Evolutionary conservation across 2,329 filamentous ascomycete species (phyloP), one percentile per base, ranked within the genome.

Genomic region (Penicillium sp.): DNA sequence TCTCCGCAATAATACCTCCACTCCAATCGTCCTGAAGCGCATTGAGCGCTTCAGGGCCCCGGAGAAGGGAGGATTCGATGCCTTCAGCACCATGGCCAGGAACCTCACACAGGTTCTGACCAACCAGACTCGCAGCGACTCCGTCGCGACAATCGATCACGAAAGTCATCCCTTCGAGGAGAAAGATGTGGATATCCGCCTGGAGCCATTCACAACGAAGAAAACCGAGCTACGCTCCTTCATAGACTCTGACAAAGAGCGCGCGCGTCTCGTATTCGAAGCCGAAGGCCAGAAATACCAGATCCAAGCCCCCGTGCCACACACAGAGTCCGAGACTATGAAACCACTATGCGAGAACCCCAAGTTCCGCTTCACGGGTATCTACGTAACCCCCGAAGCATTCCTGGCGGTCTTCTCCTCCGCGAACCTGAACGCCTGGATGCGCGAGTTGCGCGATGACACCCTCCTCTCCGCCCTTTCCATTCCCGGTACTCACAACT

Each of bases 401-500:
- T 72, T 81, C 64, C 70, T 87, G 52, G 71, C 82, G 39, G 79
- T 97, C 57, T 86, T 88, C 75, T 90, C 86, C 58, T 91, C 86
- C 5, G 82, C 87, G 14, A 81, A 85, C 50, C 82, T 92, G 47
- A 71, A 85, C 58, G 76, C 80, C 49, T 96, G 94, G 94, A 97
- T 97, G 92, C 75, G 80, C 53, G 81, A 86, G 57, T 81, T 97
- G 40, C 79, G 82, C 56, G 84, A 92, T 66, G 81, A 86, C 18
- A 88, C 85, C 48, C 86, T 91, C 1, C 79, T 97, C 4, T 89
- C 90, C 1, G 83, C 88, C 2, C 84, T 99, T 47, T 94, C 89
- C 47, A 94, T 97, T 59, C 94, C 94, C 14, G 94, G 94, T 60
- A 97, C 94, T 0, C 94, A 99, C 79, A 97, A 99, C 77, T 91